Evolutionary conservation across 441 rosid genomes (phyloP), one percentile per base, ranked within the genome.

Genomic region (Geranium incanum): DNA sequence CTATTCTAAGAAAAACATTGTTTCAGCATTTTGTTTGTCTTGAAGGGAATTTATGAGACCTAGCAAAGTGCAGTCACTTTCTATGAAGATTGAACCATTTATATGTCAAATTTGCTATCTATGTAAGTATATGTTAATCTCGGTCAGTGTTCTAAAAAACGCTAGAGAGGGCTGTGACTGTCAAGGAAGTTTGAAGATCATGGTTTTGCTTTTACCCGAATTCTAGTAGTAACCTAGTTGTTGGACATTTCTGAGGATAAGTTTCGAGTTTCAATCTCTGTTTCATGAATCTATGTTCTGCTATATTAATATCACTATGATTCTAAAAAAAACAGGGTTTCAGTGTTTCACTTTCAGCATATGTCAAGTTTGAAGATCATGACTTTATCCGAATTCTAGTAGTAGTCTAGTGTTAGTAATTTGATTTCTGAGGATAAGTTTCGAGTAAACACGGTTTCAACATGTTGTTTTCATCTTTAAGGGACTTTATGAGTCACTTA

Each of bases 161-260:
- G 33, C 33, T 28, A 28, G 21, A 21, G 21, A 21, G 21, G 21
- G 18, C 59, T 3, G 18, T 50, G 18, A n/a, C 59, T 13, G 59
- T 50, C 59, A 50, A 50, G 18, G 59, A 50, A 50, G 59, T 18
- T 50, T 50, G n/a, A 50, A 52, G 60, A 52, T 52, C 18, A 52
- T 1, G 15, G 19, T 18, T 52, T 52, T 28, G 33, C 33, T 28
- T 28, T 1, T 15, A 15, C 15, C 60, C 13, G 60, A 52, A 52
- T n/a, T 52, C 60, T 52, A 52, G 60, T 52, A 52, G 16, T 52
- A 52, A 18, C 60, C 60, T 52, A 52, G 5, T 52, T 6, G 3
- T 52, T 28, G 33, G 33, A 13, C 3, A 18, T 52, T 52, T 52
- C 60, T n/a, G 60, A 13, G 60, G 15, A 52, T 28, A 28, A 52